phyloP scores from a whole-genome alignment of 371 early-diverging fungal species.

The Umbelopsis sp. region DNA sequence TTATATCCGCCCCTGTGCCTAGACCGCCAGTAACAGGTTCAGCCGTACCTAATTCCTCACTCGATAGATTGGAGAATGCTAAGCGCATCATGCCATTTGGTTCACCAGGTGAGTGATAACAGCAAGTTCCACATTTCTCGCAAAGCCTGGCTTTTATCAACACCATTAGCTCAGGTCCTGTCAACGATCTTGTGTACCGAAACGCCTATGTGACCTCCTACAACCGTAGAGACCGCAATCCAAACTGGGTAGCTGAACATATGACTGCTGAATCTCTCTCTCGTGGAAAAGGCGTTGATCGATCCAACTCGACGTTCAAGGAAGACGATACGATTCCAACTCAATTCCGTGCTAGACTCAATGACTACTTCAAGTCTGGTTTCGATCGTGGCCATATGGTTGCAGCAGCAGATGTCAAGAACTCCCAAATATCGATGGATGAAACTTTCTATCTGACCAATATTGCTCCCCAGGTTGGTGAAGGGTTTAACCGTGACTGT shows the following conservation, averaged over 20 bases:
- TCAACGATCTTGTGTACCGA: slow-evolving; percentile 61
- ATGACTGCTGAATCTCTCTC: slow-evolving; percentile 68
- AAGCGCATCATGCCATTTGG: slow-evolving; percentile 54
- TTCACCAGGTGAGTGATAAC: slow-evolving; percentile 37
- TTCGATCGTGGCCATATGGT: slow-evolving; percentile 88
- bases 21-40: not conserved
- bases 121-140: not conserved
- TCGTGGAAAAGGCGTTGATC: slow-evolving; percentile 59
- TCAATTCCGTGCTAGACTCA: slow-evolving; percentile 68
- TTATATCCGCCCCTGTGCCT: slow-evolving; percentile 20
- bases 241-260: slow-evolving; percentile 88
- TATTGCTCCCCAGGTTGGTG: slow-evolving; percentile 83
- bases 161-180: slow-evolving; percentile 44
- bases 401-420: slow-evolving; percentile 83
- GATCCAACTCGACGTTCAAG: slow-evolving; percentile 69
- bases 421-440: slow-evolving; percentile 70
- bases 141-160: not conserved
- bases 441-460: slow-evolving; percentile 82
- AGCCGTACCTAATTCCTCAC: slow-evolving; percentile 17
- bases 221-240: slow-evolving; percentile 81
- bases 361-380: slow-evolving; percentile 73
- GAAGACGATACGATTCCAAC: slow-evolving; percentile 70
- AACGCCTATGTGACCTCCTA: slow-evolving; percentile 65
- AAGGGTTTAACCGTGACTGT: slow-evolving; percentile 83
- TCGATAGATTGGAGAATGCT: slow-evolving; percentile 42